Evolutionary conservation across 768 basidiomycete genomes (phyloP), one percentile per base, ranked within the genome.

Genomic region (Tulasnella sp.): DNA sequence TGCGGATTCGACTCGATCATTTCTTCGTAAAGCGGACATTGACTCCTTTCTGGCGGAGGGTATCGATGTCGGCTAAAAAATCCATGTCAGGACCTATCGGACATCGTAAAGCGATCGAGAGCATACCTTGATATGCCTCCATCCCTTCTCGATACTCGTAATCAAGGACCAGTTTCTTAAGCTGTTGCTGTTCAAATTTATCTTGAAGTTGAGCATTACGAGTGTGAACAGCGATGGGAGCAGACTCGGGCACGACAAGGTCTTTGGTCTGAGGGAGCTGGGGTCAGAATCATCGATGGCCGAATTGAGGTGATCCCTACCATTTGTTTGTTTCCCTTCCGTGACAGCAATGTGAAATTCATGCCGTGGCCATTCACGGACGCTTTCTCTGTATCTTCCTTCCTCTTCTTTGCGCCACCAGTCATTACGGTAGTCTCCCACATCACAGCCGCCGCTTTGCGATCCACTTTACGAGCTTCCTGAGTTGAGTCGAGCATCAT

Each of bases 171-270:
- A 99, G 88, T n/a, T 91, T 90, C 86, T 99, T 99, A 81, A 99
- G 86, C 79, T 98, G 94, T 84, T 99, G 95, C 81, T 99, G 97
- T 83, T 99, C 98, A 9, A 94, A 95, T 84, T 92, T 94, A 84
- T 96, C 95, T 83, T 96, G 95, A 80, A 94, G 86, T 82, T 98
- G 98, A 61, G 98, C 94, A 2, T 93, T 90, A 40, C 92, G 90
- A 1, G 96, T 96, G 82, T 98, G 95, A 73, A 96, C 88, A 0
- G 97, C 98, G 40, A 99, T 87, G 2, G 95, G 87, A 10, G 97
- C 95, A 81, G 90, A 91, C 10, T 93, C 86, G 13, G 98, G 98
- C 61, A 99, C 91, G 70, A 94, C 91, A 69, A 99, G 87, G 82
- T 94, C 90, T n/a, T 94, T 93, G 29, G 88, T 88, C 95, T 98